Conservation (phyloP, 257 asterid species). For the Scutellaria baicalensis region DNA sequence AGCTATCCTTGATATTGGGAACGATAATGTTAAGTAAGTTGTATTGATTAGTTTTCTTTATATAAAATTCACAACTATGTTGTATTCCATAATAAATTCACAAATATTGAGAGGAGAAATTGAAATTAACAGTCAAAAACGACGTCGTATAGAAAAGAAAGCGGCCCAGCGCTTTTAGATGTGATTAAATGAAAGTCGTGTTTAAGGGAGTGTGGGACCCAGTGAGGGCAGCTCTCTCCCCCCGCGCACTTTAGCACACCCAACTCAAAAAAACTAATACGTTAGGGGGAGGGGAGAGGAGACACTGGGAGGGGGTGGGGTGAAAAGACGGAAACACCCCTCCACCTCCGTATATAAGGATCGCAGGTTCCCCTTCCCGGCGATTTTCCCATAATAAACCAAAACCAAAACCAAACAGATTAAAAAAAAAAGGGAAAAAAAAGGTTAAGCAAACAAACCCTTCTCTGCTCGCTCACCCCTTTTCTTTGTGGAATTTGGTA, state of each 20-base stretch:
- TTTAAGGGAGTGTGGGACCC: not conserved
- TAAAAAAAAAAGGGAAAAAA: not conserved
- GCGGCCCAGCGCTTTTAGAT: not conserved
- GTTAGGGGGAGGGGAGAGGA: not conserved
- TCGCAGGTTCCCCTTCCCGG: conserved; percentile 35
- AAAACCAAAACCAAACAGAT: not conserved
- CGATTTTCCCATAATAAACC: conserved; percentile 36
- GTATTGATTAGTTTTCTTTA: no score
- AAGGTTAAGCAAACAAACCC: conserved; percentile 19
- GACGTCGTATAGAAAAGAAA: not conserved
- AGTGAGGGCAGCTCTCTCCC: not conserved
- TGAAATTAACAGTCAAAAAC: not conserved
- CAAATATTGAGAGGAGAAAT: no score
- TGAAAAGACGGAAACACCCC: conserved; percentile 22
- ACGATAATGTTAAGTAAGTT: no score
- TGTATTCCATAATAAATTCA: no score
- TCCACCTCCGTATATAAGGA: conserved; percentile 24
- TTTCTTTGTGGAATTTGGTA: not conserved
- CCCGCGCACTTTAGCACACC: not conserved
- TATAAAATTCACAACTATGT: no score
- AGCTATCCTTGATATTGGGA: no score
- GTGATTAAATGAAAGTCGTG: conserved; percentile 1
- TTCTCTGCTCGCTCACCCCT: conserved; percentile 6
- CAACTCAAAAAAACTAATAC: conserved; percentile 15
- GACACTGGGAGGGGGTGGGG: not conserved